Evolutionary conservation across 495 filamentous ascomycete species (phyloP).

Genomic region (Annulohypoxylon moriforme): DNA sequence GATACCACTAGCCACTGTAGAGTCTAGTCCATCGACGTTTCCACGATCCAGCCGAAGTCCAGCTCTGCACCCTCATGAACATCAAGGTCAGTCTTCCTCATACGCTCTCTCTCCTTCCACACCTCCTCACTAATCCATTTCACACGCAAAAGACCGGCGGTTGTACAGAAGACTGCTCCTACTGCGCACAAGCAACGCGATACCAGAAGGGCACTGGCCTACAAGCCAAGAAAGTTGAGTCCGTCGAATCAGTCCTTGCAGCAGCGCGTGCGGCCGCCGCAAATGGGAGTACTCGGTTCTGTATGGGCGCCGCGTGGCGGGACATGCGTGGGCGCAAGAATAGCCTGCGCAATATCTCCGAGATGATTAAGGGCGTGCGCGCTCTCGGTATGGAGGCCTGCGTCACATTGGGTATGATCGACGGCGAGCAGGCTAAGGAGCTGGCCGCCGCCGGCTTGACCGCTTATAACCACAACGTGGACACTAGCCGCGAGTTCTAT

Average conservation of each 20-base stretch:
- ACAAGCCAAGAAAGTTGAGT: constrained; percentile 78
- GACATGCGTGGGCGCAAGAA: constrained; percentile 91
- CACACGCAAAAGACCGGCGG: constrained; percentile 69
- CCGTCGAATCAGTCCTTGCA: constrained; percentile 79
- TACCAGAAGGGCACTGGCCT: constrained; percentile 83
- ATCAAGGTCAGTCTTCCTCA: constrained; percentile 67
- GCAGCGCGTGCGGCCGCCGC: constrained; percentile 79
- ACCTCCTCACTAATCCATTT: background rate
- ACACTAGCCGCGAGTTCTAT: constrained; percentile 87
- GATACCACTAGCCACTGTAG: constrained; percentile 55
- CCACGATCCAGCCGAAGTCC: constrained; percentile 80
- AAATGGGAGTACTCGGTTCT: constrained; percentile 87
- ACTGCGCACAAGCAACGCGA: constrained; percentile 86
- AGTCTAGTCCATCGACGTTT: constrained; percentile 80
- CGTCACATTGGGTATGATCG: constrained; percentile 90
- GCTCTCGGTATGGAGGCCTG: constrained; percentile 87
- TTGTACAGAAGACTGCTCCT: constrained; percentile 87
- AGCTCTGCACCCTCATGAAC: constrained; percentile 93
- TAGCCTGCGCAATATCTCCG: constrained; percentile 78
- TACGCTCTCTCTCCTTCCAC: background rate
- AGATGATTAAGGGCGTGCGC: constrained; percentile 81
- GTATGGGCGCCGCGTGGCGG: constrained; percentile 91
- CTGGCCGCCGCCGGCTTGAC: constrained; percentile 84
- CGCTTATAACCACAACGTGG: constrained; percentile 91
- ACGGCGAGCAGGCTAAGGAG: constrained; percentile 77